These are phyloP conservation scores for Populus trichocarpa DNA, from an alignment of 441 rosid genomes.

Conservation along the genomic window DNA sequence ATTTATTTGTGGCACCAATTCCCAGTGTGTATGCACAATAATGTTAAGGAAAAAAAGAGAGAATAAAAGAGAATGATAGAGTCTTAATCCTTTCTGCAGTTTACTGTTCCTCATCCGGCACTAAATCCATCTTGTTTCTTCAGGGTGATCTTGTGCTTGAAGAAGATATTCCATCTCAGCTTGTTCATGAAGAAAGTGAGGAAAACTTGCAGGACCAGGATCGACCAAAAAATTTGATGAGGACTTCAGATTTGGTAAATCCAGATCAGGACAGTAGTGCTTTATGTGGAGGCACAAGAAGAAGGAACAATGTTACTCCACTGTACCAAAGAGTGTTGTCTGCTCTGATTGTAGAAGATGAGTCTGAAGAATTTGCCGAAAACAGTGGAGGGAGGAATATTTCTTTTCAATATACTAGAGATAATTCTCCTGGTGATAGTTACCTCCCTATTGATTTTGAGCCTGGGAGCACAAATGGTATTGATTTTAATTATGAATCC, in stretches of 20 bases:
- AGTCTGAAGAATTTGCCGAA: conserved; percentile 37
- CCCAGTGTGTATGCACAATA: background rate
- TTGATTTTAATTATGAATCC: conserved; percentile 31
- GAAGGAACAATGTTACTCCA: conserved; percentile 33
- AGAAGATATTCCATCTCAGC: conserved; percentile 24
- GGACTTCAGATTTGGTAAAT: conserved; percentile 14
- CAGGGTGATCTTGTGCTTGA: conserved; percentile 32
- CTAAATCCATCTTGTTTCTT: conserved; percentile 7
- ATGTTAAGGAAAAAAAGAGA: background rate
- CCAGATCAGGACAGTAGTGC: conserved; percentile 23
- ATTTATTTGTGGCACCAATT: too few species aligned
- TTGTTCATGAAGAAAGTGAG: conserved; percentile 28
- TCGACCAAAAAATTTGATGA: conserved; percentile 16
- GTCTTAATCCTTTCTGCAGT: background rate
- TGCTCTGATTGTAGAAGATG: conserved; percentile 55
- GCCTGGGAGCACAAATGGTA: conserved; percentile 23
- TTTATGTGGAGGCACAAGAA: conserved; percentile 21
- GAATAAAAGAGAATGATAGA: background rate
- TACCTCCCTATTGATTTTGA: conserved; percentile 19
- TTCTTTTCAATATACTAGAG: conserved; percentile 25
- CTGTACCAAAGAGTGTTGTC: conserved; percentile 58
- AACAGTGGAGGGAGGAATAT: conserved; percentile 28
- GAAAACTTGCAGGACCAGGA: conserved; percentile 16
- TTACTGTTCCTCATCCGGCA: background rate
- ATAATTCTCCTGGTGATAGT: conserved; percentile 21